Percentiles rank a stretch among this genome's conserved stretches.
phyloP scores from a whole-genome alignment of 345 rosid species.

The Hirschfeldia incana region DNA sequence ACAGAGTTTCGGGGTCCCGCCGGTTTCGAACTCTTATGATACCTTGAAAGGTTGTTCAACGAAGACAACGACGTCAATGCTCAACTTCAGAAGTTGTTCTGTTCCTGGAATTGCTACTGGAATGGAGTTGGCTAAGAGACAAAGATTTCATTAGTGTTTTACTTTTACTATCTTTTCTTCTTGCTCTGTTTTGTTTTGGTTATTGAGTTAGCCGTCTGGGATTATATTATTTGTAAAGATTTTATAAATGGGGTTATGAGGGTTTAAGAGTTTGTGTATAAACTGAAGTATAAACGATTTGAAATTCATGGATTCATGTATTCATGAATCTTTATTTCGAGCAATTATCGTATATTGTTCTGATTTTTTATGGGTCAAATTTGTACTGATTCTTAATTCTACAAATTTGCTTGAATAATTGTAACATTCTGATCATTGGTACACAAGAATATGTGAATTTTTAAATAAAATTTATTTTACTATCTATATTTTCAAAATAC shows the following conservation, averaged over 20 bases:
- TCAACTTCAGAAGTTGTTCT: conserved; percentile 45
- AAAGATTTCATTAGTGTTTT: conserved; percentile 54
- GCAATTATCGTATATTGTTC: neutral
- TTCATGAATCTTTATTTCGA: conserved; percentile 1
- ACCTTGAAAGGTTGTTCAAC: conserved; percentile 35
- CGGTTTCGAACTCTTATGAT: conserved; percentile 47
- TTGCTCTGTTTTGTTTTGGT: conserved; percentile 6
- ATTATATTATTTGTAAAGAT: conserved; percentile 30
- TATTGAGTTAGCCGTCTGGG: conserved; percentile 1
- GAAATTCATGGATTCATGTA: neutral
- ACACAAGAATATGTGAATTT: neutral
- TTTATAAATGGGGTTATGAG: neutral
- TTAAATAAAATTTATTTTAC: neutral
- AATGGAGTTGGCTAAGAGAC: conserved; percentile 54
- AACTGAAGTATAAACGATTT: conserved; percentile 23
- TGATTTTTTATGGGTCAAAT: neutral
- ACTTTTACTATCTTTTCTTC: neutral
- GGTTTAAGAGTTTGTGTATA: conserved; percentile 20
- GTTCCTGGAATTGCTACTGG: conserved; percentile 45
- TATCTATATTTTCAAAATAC: neutral
- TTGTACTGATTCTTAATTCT: neutral
- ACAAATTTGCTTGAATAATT: neutral
- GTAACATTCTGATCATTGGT: neutral
- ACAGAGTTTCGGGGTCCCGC: conserved; percentile 57
- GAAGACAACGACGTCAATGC: conserved; percentile 32